Evolutionary conservation across 2,329 filamentous ascomycete species (phyloP).

Genomic region (Stemphylium lycopersici): DNA sequence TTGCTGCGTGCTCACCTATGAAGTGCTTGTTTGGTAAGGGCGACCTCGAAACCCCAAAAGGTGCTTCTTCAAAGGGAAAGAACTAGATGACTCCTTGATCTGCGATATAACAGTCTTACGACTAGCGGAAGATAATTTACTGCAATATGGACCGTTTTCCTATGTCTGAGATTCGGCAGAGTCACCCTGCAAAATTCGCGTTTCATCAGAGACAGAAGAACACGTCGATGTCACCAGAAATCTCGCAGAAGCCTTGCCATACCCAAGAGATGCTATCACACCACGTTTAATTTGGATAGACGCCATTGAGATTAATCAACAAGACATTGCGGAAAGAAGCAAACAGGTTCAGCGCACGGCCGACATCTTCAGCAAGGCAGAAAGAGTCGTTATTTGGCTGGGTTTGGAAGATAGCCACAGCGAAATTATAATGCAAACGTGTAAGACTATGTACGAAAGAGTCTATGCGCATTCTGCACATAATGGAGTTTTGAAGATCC

Average conservation of each 20-base stretch:
- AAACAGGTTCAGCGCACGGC: conserved; percentile 1
- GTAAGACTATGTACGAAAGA: background rate
- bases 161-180: background rate
- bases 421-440: background rate
- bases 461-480: background rate
- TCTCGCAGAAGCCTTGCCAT: background rate
- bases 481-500: background rate
- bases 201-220: background rate
- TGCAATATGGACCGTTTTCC: background rate
- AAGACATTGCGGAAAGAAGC: background rate
- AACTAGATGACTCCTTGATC: too few relatives aligned
- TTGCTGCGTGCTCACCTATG: too few relatives aligned
- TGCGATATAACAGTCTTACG: background rate
- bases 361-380: background rate
- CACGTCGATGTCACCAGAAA: background rate
- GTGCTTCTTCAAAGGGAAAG: too few relatives aligned
- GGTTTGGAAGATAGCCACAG: background rate
- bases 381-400: conserved; percentile 5
- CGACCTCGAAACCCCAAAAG: too few relatives aligned
- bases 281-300: background rate
- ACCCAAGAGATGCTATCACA: background rate
- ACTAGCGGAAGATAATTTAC: background rate
- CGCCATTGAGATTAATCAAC: background rate
- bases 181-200: background rate
- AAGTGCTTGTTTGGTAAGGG: too few relatives aligned